Percentiles rank a stretch among this genome's conserved stretches.
Evolutionary conservation across 257 asterid genomes (phyloP).

Genomic region (Ajuga chamaepitys): DNA sequence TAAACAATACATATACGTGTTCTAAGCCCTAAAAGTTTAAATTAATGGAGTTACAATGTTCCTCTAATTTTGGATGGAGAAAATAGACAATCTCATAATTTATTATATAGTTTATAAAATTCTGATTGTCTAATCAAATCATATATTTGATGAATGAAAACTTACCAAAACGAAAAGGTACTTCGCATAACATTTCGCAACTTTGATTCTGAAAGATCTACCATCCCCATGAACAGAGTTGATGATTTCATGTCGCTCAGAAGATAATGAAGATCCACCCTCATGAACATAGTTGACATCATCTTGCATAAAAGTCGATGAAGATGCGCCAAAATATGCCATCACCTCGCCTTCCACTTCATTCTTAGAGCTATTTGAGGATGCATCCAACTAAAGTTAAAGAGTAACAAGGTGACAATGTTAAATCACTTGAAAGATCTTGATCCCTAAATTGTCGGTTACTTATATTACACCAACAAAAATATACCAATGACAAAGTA

Average conservation of each 20-base stretch:
- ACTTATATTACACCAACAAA: background rate
- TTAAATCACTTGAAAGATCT: background rate
- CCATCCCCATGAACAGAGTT: too few species aligned
- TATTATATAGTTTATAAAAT: background rate
- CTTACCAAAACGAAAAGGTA: background rate
- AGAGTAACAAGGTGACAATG: background rate
- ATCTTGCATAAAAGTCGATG: background rate
- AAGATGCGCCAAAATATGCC: background rate
- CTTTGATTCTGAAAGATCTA: background rate
- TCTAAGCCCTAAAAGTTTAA: too few species aligned
- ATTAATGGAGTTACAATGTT: too few species aligned
- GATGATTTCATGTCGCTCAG: too few species aligned
- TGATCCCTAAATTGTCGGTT: background rate
- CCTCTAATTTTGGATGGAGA: too few species aligned
- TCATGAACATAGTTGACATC: too few species aligned
- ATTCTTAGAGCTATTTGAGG: background rate
- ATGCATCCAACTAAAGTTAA: background rate
- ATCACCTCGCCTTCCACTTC: background rate
- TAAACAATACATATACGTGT: too few species aligned
- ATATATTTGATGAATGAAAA: background rate
- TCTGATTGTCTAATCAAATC: background rate
- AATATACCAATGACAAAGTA: background rate
- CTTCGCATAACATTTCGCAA: background rate
- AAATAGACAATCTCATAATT: too few species aligned
- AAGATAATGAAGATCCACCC: too few species aligned